Conservation (phyloP, 1,139 yeast genomes). For the Trichomonascaceae sp. region DNA sequence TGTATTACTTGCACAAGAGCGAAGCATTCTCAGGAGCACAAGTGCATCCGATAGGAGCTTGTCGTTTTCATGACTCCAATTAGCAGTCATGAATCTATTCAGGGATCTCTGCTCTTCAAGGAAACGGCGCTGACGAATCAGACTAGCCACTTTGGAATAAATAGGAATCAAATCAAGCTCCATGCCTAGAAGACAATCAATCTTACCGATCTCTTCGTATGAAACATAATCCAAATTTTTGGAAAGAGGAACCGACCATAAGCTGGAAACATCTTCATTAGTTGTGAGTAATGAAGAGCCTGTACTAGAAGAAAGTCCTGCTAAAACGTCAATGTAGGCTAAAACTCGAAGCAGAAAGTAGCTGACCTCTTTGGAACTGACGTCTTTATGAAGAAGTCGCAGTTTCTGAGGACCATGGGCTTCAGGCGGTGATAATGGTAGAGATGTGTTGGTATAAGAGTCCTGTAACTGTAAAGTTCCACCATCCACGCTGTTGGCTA, state of each 20-base stretch:
- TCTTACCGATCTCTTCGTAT: conserved; percentile 24
- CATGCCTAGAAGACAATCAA: conserved; percentile 50
- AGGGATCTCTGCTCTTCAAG: conserved; percentile 9
- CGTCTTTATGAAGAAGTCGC: conserved; percentile 19
- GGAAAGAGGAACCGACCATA: conserved; percentile 25
- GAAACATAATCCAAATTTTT: conserved; percentile 7
- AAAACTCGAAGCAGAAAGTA: conserved; percentile 67
- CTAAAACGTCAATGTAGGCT: conserved; percentile 64
- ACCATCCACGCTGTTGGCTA: conserved; percentile 27
- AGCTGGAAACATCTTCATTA: conserved; percentile 23
- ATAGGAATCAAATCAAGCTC: conserved; percentile 47
- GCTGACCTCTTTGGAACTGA: conserved; percentile 40
- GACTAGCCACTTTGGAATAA: conserved; percentile 42
- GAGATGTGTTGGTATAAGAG: background rate
- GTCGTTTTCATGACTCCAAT: conserved; percentile 13
- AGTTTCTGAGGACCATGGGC: conserved; percentile 24
- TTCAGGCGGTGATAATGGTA: background rate
- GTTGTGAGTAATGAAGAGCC: conserved; percentile 26
- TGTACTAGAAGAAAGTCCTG: conserved; percentile 40
- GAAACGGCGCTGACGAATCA: conserved; percentile 34
- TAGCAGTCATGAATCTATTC: background rate
- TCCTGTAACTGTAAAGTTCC: conserved; percentile 13
- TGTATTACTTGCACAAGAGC: conserved; percentile 21
- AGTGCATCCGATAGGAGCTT: conserved; percentile 22
- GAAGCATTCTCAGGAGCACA: conserved; percentile 22